A percentile compares a stretch with the other conserved stretches of the same genome.
phyloP scores from a whole-genome alignment of 1,284 basidiomycete genomes.

The Schizophyllum commune region DNA sequence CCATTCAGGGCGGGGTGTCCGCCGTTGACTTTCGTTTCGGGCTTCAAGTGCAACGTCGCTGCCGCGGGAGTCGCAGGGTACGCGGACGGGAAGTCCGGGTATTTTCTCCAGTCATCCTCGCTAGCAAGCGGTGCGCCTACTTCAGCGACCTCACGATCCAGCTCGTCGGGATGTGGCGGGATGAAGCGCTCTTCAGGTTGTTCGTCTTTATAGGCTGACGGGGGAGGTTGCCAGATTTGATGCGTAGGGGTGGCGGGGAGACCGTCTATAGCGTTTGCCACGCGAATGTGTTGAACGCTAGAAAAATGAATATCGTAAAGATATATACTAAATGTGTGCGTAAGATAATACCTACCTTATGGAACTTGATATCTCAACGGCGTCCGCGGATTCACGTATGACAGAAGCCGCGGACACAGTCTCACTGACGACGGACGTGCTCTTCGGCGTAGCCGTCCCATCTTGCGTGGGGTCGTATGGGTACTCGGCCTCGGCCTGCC shows the following conservation, averaged over 20 bases:
- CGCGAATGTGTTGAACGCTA: not conserved
- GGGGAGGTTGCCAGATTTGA: slow-evolving; percentile 35
- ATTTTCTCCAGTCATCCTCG: slow-evolving; percentile 33
- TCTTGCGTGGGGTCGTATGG: not conserved
- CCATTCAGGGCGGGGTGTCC: no score
- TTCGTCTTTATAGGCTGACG: slow-evolving; percentile 23
- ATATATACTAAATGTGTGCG: no score
- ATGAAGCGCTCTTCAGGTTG: slow-evolving; percentile 13
- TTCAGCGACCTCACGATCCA: not conserved
- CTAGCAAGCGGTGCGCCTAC: slow-evolving; percentile 5
- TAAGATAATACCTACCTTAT: not conserved
- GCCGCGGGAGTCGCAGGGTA: slow-evolving; percentile 35
- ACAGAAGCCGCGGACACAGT: not conserved
- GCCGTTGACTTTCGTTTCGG: no score
- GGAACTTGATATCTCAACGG: not conserved
- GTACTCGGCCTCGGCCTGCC: not conserved
- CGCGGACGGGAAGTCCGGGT: slow-evolving; percentile 34
- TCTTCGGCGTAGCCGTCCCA: not conserved
- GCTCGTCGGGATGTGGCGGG: slow-evolving; percentile 1
- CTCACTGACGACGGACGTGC: not conserved
- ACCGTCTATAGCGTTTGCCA: not conserved
- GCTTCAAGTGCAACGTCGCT: slow-evolving; percentile 5
- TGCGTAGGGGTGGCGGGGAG: slow-evolving; percentile 10
- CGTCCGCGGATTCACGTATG: not conserved
- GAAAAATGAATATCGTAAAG: not conserved